phyloP scores from a whole-genome alignment of 495 filamentous ascomycete species.

The Cetradonia linearis region DNA sequence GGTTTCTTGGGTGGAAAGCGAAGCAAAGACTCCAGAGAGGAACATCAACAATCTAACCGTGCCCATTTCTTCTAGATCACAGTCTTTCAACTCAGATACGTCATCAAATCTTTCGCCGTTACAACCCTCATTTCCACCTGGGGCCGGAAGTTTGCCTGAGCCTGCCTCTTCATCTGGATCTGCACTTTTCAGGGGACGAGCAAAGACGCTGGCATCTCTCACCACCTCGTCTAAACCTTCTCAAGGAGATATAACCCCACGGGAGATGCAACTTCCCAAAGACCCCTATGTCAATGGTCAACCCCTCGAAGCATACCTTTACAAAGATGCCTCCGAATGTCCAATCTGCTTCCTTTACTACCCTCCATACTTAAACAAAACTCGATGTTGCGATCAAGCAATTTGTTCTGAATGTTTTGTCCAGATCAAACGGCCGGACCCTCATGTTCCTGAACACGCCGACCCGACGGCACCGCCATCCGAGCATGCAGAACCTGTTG shows the following conservation, averaged over 20 bases:
- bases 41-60: slow-evolving; percentile 61
- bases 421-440: slow-evolving; percentile 94
- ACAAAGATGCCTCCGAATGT: slow-evolving; percentile 83
- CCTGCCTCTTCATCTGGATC: slow-evolving; percentile 51
- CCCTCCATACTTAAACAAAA: slow-evolving; percentile 91
- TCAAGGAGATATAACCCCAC: slow-evolving; percentile 58
- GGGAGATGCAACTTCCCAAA: slow-evolving; percentile 68
- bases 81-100: slow-evolving; percentile 62
- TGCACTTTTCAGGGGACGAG: slow-evolving; percentile 54
- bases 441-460: slow-evolving; percentile 83
- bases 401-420: slow-evolving; percentile 99
- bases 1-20: slow-evolving; percentile 35
- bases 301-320: slow-evolving; percentile 80
- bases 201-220: slow-evolving; percentile 79
- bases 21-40: slow-evolving; percentile 31
- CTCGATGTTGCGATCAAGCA: slow-evolving; percentile 88
- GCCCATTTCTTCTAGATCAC: slow-evolving; percentile 62
- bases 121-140: slow-evolving; percentile 37
- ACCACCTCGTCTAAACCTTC: slow-evolving; percentile 59
- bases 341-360: slow-evolving; percentile 96
- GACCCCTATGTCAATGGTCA: slow-evolving; percentile 89
- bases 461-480: slow-evolving; percentile 34
- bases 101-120: slow-evolving; percentile 40
- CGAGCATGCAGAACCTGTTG: slow-evolving; percentile 35
- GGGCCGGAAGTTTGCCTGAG: slow-evolving; percentile 39